Evolutionary conservation across 257 asterid species (phyloP).

Genomic region (Solanum ahanhuiri): DNA sequence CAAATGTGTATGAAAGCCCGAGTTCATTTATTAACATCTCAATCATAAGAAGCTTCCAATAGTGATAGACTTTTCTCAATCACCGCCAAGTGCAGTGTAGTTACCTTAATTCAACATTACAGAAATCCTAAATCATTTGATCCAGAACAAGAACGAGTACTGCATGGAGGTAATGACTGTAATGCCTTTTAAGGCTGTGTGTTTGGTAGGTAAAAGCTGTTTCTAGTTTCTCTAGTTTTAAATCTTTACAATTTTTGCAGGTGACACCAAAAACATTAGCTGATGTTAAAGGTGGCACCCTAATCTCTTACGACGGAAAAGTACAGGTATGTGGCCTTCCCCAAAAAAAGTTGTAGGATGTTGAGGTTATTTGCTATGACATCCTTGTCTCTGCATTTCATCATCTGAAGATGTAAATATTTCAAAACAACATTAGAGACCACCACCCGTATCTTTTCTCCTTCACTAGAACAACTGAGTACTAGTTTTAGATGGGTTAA

Average conservation of each 20-base stretch:
- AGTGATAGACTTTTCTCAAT: neutral
- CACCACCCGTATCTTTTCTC: neutral
- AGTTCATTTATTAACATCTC: neutral
- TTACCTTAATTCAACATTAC: constrained; percentile 44
- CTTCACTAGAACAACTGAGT: neutral
- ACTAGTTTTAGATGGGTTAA: neutral
- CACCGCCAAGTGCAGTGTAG: neutral
- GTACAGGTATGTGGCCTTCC: constrained; percentile 51
- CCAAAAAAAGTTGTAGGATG: neutral
- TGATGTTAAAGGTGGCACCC: constrained; percentile 98
- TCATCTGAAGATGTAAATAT: neutral
- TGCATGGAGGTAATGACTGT: constrained; percentile 83
- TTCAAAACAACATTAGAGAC: neutral
- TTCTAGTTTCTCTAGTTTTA: neutral
- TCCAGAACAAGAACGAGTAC: constrained; percentile 78
- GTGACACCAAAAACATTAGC: constrained; percentile 98
- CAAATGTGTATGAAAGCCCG: neutral
- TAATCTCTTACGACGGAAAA: constrained; percentile 88
- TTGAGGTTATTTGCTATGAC: neutral
- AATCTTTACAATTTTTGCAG: constrained; percentile 28
- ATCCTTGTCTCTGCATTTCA: neutral
- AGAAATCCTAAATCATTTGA: constrained; percentile 87
- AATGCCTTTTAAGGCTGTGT: neutral
- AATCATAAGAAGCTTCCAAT: neutral
- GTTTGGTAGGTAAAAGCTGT: neutral